Base-by-base conservation (phyloP, 2,329 filamentous ascomycete species). In the Aspergillus sp. region DNA sequence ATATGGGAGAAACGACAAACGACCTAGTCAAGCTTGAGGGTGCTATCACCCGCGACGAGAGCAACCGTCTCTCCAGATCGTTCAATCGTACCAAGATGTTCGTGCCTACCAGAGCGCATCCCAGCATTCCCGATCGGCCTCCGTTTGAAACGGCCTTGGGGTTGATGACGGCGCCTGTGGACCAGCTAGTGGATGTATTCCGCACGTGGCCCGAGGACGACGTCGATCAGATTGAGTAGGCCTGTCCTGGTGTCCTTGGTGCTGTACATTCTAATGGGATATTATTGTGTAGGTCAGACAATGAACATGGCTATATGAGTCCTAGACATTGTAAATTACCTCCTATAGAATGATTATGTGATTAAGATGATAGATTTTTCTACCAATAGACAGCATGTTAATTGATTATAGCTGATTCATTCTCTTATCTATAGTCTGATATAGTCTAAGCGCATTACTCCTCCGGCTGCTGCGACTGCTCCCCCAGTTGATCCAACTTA, bases 81-180 rank as follows among this genome's bases (percentile, higher is more conserved):
- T 81, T 82, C 50, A 62, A 55, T 2, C 68, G 74, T 2, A 81
- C 77, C 5, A 82, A 82, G 64, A 61, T 63, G 22, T 77, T 82
- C 55, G 73, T 76, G 1, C 78, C 78, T 1, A 65, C 74, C 1
- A 70, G 75, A 20, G 74, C 72, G 32, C 78, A 81, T 58, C 76
- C 77, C 0, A 65, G 56, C n/a, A 70, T 73, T 2, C 74, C 74
- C 0, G 71, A 78, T 50, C 71, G 73, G 32, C 77, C 78, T 2
- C 76, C 75, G 0, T 82, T 80, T 49, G 79, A 83, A 68, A 79
- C 74, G 0, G 76, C 71, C 0, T 72, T 72, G 49, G 78, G 76
- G 0, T 54, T 84, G 19, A 51, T 84, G 60, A 65, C 75, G 0
- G 78, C 80, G 12, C 80, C 80, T 0, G 66, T 83, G 15, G 81